phyloP scores from a whole-genome alignment of 176 grass and related monocot species.

The Ensete glaucum region DNA sequence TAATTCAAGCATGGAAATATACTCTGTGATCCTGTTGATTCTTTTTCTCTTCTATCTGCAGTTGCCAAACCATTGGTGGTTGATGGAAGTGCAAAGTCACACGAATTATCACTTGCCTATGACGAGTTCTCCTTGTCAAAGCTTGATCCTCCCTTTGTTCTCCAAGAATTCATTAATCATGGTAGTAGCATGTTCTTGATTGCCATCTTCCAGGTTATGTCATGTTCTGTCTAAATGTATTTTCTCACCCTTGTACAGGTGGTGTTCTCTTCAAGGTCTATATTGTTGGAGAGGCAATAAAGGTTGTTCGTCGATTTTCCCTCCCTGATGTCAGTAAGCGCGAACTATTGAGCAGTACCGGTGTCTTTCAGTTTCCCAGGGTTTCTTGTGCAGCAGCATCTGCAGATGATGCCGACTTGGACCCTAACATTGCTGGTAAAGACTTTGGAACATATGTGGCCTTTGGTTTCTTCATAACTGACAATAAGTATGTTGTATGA shows the following conservation, averaged over 20 bases:
- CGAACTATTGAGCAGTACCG: conserved; percentile 48
- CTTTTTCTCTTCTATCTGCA: conserved; percentile 25
- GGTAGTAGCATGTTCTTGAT: conserved; percentile 31
- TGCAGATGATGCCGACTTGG: conserved; percentile 73
- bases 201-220: neutral
- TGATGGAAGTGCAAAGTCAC: conserved; percentile 86
- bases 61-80: conserved; percentile 83
- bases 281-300: conserved; percentile 73
- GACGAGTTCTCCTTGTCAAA: conserved; percentile 55
- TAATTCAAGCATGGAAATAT: neutral
- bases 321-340: conserved; percentile 69
- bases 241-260: conserved; percentile 35
- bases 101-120: conserved; percentile 77
- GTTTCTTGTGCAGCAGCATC: conserved; percentile 84
- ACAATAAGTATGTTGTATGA: neutral
- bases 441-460: conserved; percentile 11
- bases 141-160: conserved; percentile 81
- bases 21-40: neutral
- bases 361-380: conserved; percentile 76
- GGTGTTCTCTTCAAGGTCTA: conserved; percentile 93
- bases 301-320: conserved; percentile 69
- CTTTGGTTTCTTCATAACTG: conserved; percentile 9
- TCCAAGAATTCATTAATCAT: conserved; percentile 96
- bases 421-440: conserved; percentile 72
- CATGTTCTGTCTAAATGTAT: conserved; percentile 10